Base-by-base conservation (phyloP, 2,329 filamentous ascomycete species). In the Zarea fungicola region DNA sequence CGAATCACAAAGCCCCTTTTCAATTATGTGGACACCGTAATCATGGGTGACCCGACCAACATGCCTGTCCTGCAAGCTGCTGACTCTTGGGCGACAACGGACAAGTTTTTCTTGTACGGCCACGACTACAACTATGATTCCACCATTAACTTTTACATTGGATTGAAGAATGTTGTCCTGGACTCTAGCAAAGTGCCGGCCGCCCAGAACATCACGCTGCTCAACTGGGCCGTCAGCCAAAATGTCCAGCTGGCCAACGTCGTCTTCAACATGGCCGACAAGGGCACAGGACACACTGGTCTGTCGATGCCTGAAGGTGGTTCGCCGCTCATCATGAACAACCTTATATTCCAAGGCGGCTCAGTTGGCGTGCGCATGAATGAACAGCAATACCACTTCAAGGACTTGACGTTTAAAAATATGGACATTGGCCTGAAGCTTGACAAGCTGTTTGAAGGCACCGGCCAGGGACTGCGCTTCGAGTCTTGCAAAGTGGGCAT, bases 341-440 rank as follows among this genome's bases (percentile, higher is more conserved):
- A 66, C 45, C 40, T 60, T 54, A 55, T 54, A 10, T 63, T 66
- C 54, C 58, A 57, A n/a, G 65, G 60, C 26, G 65, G 64, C 10
- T 54, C 55, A 18, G 55, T 65, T 16, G 65, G 63, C 5, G 56
- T 67, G 22, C 51, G 54, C 25, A 52, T 64, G 21, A 58, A 55
- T 2, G 63, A 61, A 46, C 62, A 67, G 56, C 64, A 66, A 52
- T 67, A 65, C 41, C 55, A 63, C 18, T 60, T 67, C 48, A 68
- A 67, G 50, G 55, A 54, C 37, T 49, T 65, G 18, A 54, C 42
- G 6, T 65, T 65, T 49, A 60, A 60, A 42, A 60, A 60, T 62
- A 47, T 52, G 41, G 49, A 54, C 13, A 58, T 60, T n/a, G 64
- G 62, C 18, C 56, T 65, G 25, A 59, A 55, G 21, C 47, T 65